Evolutionary conservation across 2,329 filamentous ascomycete species (phyloP).

Genomic region (Alternaria solani): DNA sequence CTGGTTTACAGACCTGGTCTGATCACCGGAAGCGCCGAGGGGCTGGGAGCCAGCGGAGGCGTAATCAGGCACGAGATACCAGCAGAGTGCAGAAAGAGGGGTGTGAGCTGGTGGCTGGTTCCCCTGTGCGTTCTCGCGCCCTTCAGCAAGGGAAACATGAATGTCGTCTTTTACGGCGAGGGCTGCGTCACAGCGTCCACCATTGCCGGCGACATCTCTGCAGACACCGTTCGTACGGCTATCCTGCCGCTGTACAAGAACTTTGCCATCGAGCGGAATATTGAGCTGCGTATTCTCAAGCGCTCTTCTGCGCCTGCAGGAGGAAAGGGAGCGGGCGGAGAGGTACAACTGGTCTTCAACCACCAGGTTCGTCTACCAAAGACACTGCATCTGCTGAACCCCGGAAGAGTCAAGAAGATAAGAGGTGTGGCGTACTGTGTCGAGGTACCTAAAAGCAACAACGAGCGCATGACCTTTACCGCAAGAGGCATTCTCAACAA

Average conservation of each 20-base stretch:
- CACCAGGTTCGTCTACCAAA: constrained; percentile 93
- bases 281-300: constrained; percentile 83
- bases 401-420: constrained; percentile 86
- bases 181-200: constrained; percentile 93
- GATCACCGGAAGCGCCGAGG: constrained; percentile 83
- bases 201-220: constrained; percentile 82
- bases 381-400: constrained; percentile 85
- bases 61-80: constrained; percentile 84
- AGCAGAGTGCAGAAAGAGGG: constrained; percentile 76
- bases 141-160: constrained; percentile 90
- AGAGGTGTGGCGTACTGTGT: constrained; percentile 93
- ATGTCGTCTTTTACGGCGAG: constrained; percentile 86
- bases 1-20: constrained; percentile 91
- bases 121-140: constrained; percentile 90
- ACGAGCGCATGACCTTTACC: constrained; percentile 91
- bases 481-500: constrained; percentile 85
- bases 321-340: constrained; percentile 82
- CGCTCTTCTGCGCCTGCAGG: constrained; percentile 74
- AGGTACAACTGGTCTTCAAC: constrained; percentile 92
- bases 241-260: constrained; percentile 88
- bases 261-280: constrained; percentile 86
- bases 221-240: constrained; percentile 92
- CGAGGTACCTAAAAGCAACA: constrained; percentile 91
- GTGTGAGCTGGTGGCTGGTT: constrained; percentile 90
- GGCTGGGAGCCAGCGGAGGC: constrained; percentile 75